Percentiles rank a stretch among this genome's conserved stretches.
These are phyloP conservation scores for Ascochyta fabae DNA, from an alignment of 2,329 filamentous ascomycete species.

Conservation along the genomic window DNA sequence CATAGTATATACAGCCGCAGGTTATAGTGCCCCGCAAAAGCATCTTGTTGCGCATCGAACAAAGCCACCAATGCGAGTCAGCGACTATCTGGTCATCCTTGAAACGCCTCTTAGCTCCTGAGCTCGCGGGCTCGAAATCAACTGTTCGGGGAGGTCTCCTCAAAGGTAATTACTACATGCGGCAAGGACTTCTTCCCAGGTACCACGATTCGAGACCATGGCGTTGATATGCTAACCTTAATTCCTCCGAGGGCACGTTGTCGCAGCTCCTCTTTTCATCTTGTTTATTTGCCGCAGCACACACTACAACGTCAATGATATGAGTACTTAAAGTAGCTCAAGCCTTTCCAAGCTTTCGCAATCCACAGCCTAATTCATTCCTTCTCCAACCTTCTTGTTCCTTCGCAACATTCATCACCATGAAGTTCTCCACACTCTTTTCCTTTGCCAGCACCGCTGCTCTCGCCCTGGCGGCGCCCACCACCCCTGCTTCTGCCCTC, in stretches of 20 bases:
- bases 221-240: slow-evolving; percentile 3
- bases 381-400: not conserved
- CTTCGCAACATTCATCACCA: slow-evolving; percentile 15
- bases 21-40: slow-evolving; percentile 12
- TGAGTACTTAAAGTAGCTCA: slow-evolving; percentile 20
- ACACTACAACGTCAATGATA: not conserved
- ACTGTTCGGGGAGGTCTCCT: not conserved
- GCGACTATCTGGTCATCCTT: not conserved
- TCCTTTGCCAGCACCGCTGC: slow-evolving; percentile 37
- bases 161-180: not conserved
- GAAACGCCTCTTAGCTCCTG: not conserved
- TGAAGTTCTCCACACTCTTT: slow-evolving; percentile 39
- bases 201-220: slow-evolving; percentile 14
- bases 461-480: slow-evolving; percentile 38
- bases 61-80: slow-evolving; percentile 25
- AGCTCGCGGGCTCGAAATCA: not conserved
- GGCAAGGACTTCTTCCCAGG: slow-evolving; percentile 11
- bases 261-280: slow-evolving; percentile 14
- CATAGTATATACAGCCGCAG: slow-evolving; percentile 10
- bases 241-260: slow-evolving; percentile 14
- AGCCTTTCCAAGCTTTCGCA: slow-evolving; percentile 6
- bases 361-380: not conserved
- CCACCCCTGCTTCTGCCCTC: slow-evolving; percentile 32
- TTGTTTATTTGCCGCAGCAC: slow-evolving; percentile 4
- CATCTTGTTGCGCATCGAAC: not conserved